phyloP scores from a whole-genome alignment of 2,329 filamentous ascomycete species.

The Talaromyces sp. region DNA sequence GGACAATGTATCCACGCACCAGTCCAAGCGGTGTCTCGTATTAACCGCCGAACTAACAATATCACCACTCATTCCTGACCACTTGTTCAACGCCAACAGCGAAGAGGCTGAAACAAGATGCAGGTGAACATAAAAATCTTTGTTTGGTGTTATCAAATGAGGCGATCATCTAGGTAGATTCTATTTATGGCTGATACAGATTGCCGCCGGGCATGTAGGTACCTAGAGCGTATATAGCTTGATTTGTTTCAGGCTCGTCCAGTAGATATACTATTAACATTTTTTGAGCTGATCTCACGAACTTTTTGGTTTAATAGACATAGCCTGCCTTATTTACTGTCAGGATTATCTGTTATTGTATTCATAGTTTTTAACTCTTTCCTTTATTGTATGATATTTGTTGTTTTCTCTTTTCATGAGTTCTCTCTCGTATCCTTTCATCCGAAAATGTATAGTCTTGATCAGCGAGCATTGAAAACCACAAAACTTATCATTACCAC shows the following conservation, averaged over 20 bases:
- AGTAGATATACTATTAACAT: neutral
- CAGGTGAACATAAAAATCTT: too few relatives aligned
- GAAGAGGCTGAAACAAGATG: neutral
- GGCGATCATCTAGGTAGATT: neutral
- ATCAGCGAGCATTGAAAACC: neutral
- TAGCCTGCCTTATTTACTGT: neutral
- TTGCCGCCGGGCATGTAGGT: neutral
- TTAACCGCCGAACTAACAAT: neutral
- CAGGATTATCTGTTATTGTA: neutral
- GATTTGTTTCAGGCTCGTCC: neutral
- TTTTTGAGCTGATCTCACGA: neutral
- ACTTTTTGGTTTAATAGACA: neutral
- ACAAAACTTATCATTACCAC: neutral
- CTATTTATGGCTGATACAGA: neutral
- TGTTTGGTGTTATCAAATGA: neutral
- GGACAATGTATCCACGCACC: neutral
- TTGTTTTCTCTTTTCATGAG: neutral
- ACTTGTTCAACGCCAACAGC: neutral
- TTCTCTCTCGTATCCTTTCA: neutral
- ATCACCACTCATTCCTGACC: neutral
- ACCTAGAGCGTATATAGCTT: too few relatives aligned
- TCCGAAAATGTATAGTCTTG: slow-evolving; percentile 6
- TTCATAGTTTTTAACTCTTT: neutral
- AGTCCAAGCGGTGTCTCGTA: neutral
- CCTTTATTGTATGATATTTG: neutral